Percentiles rank a stretch among this genome's conserved stretches.
Conservation (phyloP, 169 alveolate genomes). For the Plasmodium gonderi region DNA sequence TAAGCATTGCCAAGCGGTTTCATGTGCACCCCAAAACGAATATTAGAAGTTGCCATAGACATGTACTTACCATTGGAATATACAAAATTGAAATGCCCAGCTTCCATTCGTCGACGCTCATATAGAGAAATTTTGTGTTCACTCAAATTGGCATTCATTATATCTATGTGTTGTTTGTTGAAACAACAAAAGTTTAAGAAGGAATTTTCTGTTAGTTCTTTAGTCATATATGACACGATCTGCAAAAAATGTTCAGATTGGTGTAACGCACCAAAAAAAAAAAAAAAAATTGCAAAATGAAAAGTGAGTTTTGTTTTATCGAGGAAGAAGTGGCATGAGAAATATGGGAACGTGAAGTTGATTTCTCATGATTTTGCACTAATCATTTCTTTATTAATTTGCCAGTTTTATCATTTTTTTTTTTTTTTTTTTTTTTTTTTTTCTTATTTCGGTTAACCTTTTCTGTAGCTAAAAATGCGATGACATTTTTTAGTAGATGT, state of each 20-base stretch:
- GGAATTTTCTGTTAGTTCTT: constrained; percentile 27
- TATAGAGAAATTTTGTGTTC: not conserved
- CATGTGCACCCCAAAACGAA: too few relatives aligned
- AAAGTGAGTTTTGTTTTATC: too few relatives aligned
- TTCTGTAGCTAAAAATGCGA: constrained; percentile 27
- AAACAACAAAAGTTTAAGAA: not conserved
- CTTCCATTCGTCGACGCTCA: constrained; percentile 19
- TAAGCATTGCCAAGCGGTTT: too few relatives aligned
- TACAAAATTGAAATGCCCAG: constrained; percentile 15
- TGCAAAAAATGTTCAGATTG: not conserved
- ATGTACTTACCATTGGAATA: constrained; percentile 5
- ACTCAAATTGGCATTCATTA: not conserved
- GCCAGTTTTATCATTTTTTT: not conserved
- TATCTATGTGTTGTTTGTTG: not conserved
- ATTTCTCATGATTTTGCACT: too few relatives aligned
- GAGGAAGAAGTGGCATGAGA: not conserved
- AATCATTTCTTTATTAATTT: too few relatives aligned
- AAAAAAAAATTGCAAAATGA: not conserved
- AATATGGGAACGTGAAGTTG: too few relatives aligned
- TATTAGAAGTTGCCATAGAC: too few relatives aligned
- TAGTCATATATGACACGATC: constrained; percentile 34
- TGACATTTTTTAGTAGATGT: constrained; percentile 16
- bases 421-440: not conserved
- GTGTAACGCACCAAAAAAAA: not conserved
- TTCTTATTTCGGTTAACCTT: constrained; percentile 21